Conservation (phyloP, 2,329 filamentous ascomycete genomes). For the Penicillium brevicompactum region DNA sequence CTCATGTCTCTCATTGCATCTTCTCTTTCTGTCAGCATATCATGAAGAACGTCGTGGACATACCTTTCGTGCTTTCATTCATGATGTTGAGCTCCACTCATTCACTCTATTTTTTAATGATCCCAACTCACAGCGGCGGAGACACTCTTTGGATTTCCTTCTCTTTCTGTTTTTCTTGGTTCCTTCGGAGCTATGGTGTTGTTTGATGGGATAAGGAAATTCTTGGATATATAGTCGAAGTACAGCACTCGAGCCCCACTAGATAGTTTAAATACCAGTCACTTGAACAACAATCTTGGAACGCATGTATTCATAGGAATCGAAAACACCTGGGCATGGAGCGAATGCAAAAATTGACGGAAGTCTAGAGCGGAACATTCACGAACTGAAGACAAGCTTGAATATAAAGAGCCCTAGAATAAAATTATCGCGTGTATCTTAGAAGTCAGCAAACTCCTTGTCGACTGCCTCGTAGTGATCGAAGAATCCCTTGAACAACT, state of each 20-base stretch:
- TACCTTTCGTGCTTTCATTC: neutral
- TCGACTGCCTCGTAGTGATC: constrained; percentile 85
- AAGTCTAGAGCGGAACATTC: too few relatives aligned
- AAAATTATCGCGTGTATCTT: constrained; percentile 2
- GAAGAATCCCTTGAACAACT: constrained; percentile 86
- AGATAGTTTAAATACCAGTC: constrained; percentile 2
- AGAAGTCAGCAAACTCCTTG: constrained; percentile 64
- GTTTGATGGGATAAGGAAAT: neutral
- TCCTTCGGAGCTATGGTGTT: neutral
- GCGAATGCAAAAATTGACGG: too few relatives aligned
- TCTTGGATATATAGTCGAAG: constrained; percentile 8
- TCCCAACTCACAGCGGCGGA: neutral
- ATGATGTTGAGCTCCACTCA: neutral
- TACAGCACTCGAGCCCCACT: neutral
- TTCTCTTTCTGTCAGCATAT: neutral
- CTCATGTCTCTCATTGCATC: neutral
- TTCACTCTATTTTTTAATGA: neutral
- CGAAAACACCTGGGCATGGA: neutral
- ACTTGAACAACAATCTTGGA: neutral
- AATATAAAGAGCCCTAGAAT: neutral
- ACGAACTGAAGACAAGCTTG: neutral
- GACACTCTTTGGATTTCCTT: neutral
- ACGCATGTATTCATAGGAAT: neutral
- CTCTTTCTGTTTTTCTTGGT: neutral
- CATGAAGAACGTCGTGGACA: neutral